Base-by-base conservation (phyloP, 257 asterid species). In the Solanum bukasovii region DNA sequence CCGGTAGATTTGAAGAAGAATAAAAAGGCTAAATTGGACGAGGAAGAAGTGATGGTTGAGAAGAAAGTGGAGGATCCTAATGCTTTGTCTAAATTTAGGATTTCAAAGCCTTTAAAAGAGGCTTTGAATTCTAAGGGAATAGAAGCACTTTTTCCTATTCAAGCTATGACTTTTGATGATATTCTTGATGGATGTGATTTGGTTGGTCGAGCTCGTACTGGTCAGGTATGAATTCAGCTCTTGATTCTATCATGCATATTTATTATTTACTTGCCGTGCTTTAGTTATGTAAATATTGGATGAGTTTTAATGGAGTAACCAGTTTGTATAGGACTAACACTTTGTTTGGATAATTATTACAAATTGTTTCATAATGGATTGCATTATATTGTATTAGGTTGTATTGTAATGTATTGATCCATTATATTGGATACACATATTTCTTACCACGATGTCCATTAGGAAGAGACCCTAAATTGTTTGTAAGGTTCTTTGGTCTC, bases 121-220 rank as follows among this genome's bases (percentile, higher is more conserved):
- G 81, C 85, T 11, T 87, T 89, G 91, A 89, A 87, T 68, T 52
- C 91, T 42, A 95, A 91, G 86, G 97, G 98, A 89, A 96, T 96
- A 49, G 93, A 93, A 40, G 85, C 95, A 9, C 88, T 96, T 88
- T 96, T 95, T 86, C 96, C 96, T 23, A 96, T 96, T 87, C 99
- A 96, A 88, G 98, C 98, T 6, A 95, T 93, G 97, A 96, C 99
- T 61, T 96, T 95, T 85, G 68, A 94, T 87, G 88, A 88, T 44
- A 84, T 96, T 68, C 90, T 94, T 27, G 98, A 95, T 91, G 99
- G 99, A 9, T 87, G 91, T 18, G 99, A 96, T 94, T 92, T 96
- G 95, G 98, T 96, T 46, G 99, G 99, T 44, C 93, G 99, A 87
- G 99, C 99, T 2, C 93, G 98, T 70, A 96, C 99, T 82, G 99